Conservation (phyloP, 2,329 filamentous ascomycete species). For the Talaromyces marneffei region DNA sequence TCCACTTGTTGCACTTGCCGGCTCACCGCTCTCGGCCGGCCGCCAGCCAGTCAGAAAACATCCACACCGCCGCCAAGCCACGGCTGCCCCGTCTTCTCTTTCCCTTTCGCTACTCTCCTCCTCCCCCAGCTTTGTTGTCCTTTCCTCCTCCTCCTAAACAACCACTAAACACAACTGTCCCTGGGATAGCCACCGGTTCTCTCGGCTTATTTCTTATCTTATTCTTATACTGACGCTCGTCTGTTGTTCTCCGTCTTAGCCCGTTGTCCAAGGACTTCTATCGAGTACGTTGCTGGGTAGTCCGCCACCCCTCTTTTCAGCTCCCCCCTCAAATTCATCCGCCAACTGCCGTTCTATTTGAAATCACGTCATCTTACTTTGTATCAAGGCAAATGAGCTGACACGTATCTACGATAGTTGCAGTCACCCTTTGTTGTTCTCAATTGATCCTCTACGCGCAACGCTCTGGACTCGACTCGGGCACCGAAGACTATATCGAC, state of each 20-base stretch:
- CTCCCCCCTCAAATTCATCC: slow-evolving; percentile 15
- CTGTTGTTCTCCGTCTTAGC: not conserved
- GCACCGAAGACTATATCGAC: not conserved
- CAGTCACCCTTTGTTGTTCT: not conserved
- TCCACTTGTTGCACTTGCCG: not conserved
- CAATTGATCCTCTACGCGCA: slow-evolving; percentile 2
- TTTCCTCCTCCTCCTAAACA: not conserved
- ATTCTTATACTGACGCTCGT: not conserved
- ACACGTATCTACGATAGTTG: not conserved
- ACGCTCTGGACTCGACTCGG: not conserved
- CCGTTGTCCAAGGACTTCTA: not conserved
- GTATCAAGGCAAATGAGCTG: not conserved
- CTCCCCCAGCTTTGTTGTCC: not conserved
- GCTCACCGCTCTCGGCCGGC: slow-evolving; percentile 11
- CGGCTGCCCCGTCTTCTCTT: not conserved
- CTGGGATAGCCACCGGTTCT: not conserved
- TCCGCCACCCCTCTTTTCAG: slow-evolving; percentile 12
- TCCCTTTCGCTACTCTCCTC: not conserved
- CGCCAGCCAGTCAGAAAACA: not conserved
- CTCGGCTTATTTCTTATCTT: not conserved
- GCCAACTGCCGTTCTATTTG: slow-evolving; percentile 3
- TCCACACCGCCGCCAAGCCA: slow-evolving; percentile 1
- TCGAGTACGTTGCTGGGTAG: not conserved
- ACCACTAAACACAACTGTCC: not conserved
- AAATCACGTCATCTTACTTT: not conserved